Percentiles rank a stretch among this genome's conserved stretches.
Conservation (phyloP, 2,329 filamentous ascomycete genomes). For the Byssochlamys sp. region DNA sequence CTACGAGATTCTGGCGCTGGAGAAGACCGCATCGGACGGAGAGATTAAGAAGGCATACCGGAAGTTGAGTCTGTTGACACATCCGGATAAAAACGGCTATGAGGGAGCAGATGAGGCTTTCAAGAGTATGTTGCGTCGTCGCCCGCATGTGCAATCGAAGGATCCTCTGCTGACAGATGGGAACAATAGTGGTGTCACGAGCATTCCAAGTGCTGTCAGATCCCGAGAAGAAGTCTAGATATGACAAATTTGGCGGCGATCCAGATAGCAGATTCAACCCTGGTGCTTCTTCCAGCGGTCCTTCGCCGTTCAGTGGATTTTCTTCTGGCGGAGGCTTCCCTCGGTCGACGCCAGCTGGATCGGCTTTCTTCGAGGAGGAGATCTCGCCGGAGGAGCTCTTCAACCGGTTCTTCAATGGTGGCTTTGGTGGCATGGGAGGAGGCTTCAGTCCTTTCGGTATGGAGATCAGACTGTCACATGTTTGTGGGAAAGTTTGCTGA, state of each 20-base stretch:
- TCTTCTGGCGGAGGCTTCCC: conserved; percentile 40
- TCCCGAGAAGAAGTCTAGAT: conserved; percentile 82
- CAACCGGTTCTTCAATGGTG: conserved; percentile 86
- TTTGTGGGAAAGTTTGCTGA: background rate
- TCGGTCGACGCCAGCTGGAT: conserved; percentile 38
- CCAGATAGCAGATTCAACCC: conserved; percentile 76
- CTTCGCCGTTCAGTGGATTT: conserved; percentile 36
- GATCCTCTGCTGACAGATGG: conserved; percentile 1
- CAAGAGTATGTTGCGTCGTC: conserved; percentile 53
- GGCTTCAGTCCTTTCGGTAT: conserved; percentile 60
- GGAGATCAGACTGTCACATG: conserved; percentile 11
- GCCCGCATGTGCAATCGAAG: background rate
- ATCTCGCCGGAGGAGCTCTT: conserved; percentile 96
- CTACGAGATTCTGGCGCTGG: conserved; percentile 83
- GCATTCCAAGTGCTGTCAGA: conserved; percentile 91
- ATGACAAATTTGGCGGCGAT: conserved; percentile 80
- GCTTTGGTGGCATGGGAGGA: conserved; percentile 40
- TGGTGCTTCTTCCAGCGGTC: conserved; percentile 28
- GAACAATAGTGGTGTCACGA: conserved; percentile 62
- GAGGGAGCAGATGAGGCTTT: conserved; percentile 93
- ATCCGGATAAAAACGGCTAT: conserved; percentile 98
- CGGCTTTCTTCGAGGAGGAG: conserved; percentile 72
- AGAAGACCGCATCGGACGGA: conserved; percentile 57
- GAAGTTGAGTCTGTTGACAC: conserved; percentile 84
- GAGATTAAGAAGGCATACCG: conserved; percentile 98